A percentile compares a stretch with the other conserved stretches of the same genome.
Evolutionary conservation across 192 early-diverging fungal genomes (phyloP).

Genomic region (Coemansia sp.): DNA sequence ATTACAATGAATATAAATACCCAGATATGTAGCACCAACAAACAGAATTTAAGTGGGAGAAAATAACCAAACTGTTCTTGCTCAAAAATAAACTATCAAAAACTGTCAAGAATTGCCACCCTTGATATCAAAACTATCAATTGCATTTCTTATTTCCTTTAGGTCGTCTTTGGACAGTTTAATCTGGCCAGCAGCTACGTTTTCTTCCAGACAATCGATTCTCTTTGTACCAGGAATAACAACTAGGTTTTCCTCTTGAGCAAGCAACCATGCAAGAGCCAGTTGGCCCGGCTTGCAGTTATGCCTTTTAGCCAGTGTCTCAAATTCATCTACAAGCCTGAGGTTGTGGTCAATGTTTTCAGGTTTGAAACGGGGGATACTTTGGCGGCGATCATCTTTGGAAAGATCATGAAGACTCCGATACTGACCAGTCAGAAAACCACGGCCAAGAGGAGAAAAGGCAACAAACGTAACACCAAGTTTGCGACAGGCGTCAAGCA

Average conservation of each 20-base stretch:
- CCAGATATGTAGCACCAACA: no score
- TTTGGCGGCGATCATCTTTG: conserved; percentile 57
- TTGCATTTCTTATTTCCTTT: conserved; percentile 18
- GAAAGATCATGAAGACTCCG: conserved; percentile 52
- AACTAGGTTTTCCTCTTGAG: conserved; percentile 54
- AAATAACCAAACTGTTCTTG: no score
- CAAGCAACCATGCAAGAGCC: conserved; percentile 66
- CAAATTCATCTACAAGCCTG: conserved; percentile 58
- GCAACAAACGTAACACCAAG: conserved; percentile 72
- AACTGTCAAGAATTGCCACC: neutral
- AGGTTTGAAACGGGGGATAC: conserved; percentile 59
- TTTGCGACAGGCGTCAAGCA: conserved; percentile 71
- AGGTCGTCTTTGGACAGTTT: conserved; percentile 36
- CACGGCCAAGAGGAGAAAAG: conserved; percentile 71
- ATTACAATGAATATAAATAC: no score
- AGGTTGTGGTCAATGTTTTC: conserved; percentile 64
- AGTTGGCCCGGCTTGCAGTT: conserved; percentile 57
- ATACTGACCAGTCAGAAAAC: conserved; percentile 37
- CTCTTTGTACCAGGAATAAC: conserved; percentile 62
- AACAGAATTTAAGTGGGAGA: no score
- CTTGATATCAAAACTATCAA: conserved; percentile 30
- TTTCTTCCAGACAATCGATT: conserved; percentile 52
- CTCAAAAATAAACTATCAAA: no score
- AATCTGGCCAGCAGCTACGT: conserved; percentile 30
- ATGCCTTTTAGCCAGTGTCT: conserved; percentile 58